Evolutionary conservation across 352 stramenopile genomes (phyloP).

Genomic region (Aphanomyces stellatus): DNA sequence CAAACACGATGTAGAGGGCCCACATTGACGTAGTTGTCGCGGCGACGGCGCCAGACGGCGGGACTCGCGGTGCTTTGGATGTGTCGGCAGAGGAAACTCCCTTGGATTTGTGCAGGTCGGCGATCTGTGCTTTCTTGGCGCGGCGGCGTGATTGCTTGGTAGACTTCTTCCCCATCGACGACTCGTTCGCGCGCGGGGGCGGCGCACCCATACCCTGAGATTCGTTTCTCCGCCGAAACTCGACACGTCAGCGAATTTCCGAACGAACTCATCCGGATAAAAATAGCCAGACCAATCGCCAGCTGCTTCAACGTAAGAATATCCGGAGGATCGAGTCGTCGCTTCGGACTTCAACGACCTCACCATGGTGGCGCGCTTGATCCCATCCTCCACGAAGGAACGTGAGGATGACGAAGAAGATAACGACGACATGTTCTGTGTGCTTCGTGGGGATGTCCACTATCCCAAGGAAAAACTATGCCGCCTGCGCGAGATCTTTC

Average conservation of each 20-base stretch:
- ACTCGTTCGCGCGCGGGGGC: not conserved
- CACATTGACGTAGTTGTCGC: too few species aligned
- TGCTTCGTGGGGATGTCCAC: not conserved
- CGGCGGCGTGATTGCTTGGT: not conserved
- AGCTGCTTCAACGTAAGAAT: too few species aligned
- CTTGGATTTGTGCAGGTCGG: not conserved
- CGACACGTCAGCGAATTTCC: too few species aligned
- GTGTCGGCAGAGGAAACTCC: not conserved
- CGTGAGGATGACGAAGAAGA: not conserved
- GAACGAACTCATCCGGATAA: too few species aligned
- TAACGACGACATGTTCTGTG: constrained; percentile 4
- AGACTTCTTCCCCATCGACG: not conserved
- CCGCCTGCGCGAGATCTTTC: constrained; percentile 7
- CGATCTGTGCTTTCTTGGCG: not conserved
- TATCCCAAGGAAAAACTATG: constrained; percentile 12
- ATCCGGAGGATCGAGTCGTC: too few species aligned
- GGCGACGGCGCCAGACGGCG: too few species aligned
- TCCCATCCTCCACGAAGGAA: too few species aligned
- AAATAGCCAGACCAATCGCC: too few species aligned
- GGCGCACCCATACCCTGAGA: not conserved
- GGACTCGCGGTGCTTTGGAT: too few species aligned
- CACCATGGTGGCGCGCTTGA: too few species aligned
- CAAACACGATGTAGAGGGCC: not conserved
- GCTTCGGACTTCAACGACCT: too few species aligned
- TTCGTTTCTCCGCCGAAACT: too few species aligned